Base-by-base conservation (phyloP, 1,139 yeast genomes). In the Blastobotrys malaysiensis region DNA sequence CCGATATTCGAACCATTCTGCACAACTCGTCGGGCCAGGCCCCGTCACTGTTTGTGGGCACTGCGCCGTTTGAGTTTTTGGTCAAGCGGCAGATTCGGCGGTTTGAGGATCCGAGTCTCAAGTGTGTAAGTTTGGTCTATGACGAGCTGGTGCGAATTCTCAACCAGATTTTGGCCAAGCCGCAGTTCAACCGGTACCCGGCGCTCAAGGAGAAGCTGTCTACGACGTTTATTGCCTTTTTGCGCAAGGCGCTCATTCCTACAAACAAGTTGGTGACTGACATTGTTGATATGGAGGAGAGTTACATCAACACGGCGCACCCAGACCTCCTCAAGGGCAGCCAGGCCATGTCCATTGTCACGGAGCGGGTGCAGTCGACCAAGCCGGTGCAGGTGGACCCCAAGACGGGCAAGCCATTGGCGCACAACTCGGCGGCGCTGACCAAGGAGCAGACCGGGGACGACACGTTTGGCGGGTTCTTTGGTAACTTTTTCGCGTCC, bases 21-120 rank as follows among this genome's bases (percentile, higher is more conserved):
- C 95, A 93, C 76, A 93, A 93, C 70, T 88, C 97, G 48, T 87
- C 97, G 11, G 99, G 99, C 67, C 85, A 96, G 20, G 88, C 97
- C 1, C 99, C 99, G 9, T 88, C 97, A 1, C 79, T 93, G 64
- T 93, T 93, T 73, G 99, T 93, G 55, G 97, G 97, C 52, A 90
- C 98, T 14, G 93, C 89, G 65, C 98, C 98, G 1, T 93, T 93
- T 69, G 98, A 91, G 72, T 96, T 93, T 26, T 79, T 93, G 63
- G 97, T 93, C 52, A 89, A 88, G 72, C 96, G 90, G 70, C 99
- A 93, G 73, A 91, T 93, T 62, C 84, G 79, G 64, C 83, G 99
- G 72, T 90, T 93, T 77, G 97, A 91, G 72, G 98, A 93, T 64
- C 99, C 99, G n/a, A 78, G 95, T 5, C 67, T 88, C 58, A 84